phyloP scores from a whole-genome alignment of 805 yeast genomes.

The Suhomyces faveliae region DNA sequence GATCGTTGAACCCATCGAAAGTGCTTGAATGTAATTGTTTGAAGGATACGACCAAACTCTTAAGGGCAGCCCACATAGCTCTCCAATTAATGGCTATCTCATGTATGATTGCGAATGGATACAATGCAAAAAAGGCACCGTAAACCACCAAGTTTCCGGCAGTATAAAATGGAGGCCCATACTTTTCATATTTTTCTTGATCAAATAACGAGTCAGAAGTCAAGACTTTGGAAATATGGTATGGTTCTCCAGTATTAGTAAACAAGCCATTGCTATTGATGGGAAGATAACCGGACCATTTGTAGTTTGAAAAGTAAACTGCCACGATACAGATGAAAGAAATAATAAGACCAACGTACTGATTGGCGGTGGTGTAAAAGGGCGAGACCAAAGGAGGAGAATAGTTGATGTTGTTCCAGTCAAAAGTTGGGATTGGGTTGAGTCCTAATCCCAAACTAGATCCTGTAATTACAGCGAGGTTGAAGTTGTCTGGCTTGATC shows the following conservation, averaged over 20 bases:
- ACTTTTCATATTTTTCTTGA: constrained; percentile 10
- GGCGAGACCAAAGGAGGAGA: constrained; percentile 42
- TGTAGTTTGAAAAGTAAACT: constrained; percentile 19
- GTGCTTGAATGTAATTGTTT: constrained; percentile 12
- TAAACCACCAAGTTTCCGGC: constrained; percentile 18
- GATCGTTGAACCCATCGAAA: constrained; percentile 21
- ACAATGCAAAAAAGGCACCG: constrained; percentile 18
- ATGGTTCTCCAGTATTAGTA: constrained; percentile 20
- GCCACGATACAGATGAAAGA: constrained; percentile 16
- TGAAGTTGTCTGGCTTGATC: constrained; percentile 53
- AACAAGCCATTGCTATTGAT: constrained; percentile 18
- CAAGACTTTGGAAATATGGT: constrained; percentile 14
- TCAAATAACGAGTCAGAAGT: constrained; percentile 14
- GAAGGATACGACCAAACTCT: constrained; percentile 3
- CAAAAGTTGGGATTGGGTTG: constrained; percentile 54
- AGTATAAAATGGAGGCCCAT: constrained; percentile 20
- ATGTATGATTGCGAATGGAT: constrained; percentile 22
- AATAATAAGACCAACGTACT: constrained; percentile 15
- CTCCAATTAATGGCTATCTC: constrained; percentile 8
- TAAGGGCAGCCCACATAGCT: neutral
- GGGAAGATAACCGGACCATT: constrained; percentile 20
- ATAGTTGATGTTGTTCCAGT: constrained; percentile 42
- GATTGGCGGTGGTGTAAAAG: constrained; percentile 29
- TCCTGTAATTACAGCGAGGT: constrained; percentile 50
- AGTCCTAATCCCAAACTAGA: constrained; percentile 47